Conservation (phyloP, 2,329 filamentous ascomycete species). For the Gyromitra esculenta region DNA sequence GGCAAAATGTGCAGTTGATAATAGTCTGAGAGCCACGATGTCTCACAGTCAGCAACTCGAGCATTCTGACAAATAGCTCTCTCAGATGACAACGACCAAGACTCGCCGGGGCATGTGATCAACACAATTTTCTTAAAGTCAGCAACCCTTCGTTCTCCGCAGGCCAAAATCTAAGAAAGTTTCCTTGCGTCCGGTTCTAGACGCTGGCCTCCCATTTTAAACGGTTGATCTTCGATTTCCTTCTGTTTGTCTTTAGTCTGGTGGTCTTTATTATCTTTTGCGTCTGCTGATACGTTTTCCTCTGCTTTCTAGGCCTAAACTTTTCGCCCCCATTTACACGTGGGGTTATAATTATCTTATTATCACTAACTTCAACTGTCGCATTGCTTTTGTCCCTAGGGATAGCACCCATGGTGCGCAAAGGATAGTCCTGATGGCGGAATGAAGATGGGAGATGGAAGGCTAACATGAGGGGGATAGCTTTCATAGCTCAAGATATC, state of each 20-base stretch:
- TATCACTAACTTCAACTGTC: constrained; percentile 39
- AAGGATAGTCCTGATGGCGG: not conserved
- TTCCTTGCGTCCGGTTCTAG: not conserved
- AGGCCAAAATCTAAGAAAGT: not conserved
- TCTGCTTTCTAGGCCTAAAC: constrained; percentile 44
- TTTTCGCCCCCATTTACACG: constrained; percentile 36
- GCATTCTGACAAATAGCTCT: constrained; percentile 24
- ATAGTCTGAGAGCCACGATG: not conserved
- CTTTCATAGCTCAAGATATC: not conserved
- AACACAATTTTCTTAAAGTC: constrained; percentile 1
- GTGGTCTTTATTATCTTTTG: not conserved
- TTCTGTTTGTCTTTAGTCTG: not conserved
- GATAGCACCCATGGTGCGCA: constrained; percentile 63
- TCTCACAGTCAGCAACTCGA: constrained; percentile 3
- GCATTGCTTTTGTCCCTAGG: constrained; percentile 40
- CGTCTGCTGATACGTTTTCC: constrained; percentile 27
- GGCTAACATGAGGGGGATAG: constrained; percentile 45
- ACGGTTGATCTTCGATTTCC: not conserved
- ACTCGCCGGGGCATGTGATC: constrained; percentile 14
- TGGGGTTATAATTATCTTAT: constrained; percentile 40
- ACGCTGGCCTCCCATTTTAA: not conserved
- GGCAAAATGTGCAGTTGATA: not conserved
- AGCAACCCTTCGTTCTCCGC: not conserved
- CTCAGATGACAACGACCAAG: not conserved
- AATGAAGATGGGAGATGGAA: constrained; percentile 32